Conservation (phyloP, 129 eudicot genomes). For the Tanacetum coccineum region DNA sequence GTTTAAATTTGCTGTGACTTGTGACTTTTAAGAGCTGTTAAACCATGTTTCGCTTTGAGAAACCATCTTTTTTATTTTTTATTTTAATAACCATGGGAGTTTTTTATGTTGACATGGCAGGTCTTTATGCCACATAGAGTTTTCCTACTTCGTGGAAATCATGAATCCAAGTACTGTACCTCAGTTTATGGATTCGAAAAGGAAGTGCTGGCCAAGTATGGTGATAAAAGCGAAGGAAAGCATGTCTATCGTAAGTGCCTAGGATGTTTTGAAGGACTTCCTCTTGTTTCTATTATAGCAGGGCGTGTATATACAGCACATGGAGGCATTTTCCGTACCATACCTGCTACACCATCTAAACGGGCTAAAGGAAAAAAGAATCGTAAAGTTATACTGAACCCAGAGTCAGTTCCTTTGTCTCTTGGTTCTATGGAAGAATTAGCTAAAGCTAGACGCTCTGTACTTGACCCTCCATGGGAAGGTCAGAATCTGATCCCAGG, state of each 20-base stretch:
- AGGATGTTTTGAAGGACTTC: constrained; percentile 98
- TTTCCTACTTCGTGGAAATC: constrained; percentile 91
- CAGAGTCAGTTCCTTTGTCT: constrained; percentile 45
- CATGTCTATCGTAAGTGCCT: constrained; percentile 90
- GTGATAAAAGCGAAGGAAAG: constrained; percentile 63
- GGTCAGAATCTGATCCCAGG: constrained; percentile 95
- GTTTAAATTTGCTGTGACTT: neutral
- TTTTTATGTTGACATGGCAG: constrained; percentile 34
- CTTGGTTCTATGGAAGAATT: constrained; percentile 93
- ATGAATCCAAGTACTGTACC: constrained; percentile 93
- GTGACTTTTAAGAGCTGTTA: too few species aligned
- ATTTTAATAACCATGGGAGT: neutral
- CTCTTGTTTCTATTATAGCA: constrained; percentile 86
- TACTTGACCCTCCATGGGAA: constrained; percentile 99
- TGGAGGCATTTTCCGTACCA: constrained; percentile 91
- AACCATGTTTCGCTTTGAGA: neutral
- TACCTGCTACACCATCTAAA: constrained; percentile 52
- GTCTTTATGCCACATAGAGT: constrained; percentile 87
- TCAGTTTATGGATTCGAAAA: constrained; percentile 92
- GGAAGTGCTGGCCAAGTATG: constrained; percentile 80
- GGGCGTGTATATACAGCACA: constrained; percentile 94
- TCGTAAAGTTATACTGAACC: constrained; percentile 54
- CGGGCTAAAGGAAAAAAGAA: constrained; percentile 85
- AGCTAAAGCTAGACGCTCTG: constrained; percentile 88
- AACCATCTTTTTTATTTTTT: neutral